Conservation (phyloP, 768 basidiomycete genomes). For the Boletellus ananiceps region DNA sequence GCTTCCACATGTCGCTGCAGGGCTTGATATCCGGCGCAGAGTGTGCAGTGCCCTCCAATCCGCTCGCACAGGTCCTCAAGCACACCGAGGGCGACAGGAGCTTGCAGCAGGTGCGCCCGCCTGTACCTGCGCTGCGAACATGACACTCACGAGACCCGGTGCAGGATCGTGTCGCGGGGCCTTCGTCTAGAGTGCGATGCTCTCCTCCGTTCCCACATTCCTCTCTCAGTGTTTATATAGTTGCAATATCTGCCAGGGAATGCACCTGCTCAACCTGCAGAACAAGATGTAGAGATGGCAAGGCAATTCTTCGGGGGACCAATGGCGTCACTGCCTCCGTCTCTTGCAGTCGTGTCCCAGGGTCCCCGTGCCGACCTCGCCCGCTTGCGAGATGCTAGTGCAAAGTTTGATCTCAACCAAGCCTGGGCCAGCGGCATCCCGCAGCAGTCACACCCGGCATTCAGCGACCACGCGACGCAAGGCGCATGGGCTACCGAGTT, state of each 20-base stretch:
- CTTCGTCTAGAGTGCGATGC: slow-evolving; percentile 60
- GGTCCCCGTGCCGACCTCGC: slow-evolving; percentile 31
- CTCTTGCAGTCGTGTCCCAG: slow-evolving; percentile 33
- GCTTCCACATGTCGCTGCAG: slow-evolving; percentile 61
- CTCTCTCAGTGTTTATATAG: slow-evolving; percentile 33
- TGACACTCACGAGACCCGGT: neutral
- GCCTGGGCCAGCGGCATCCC: slow-evolving; percentile 53
- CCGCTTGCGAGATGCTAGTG: slow-evolving; percentile 19
- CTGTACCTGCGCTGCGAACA: neutral
- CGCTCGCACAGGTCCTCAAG: slow-evolving; percentile 84
- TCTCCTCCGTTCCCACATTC: neutral
- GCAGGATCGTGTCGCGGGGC: slow-evolving; percentile 71
- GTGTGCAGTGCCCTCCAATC: slow-evolving; percentile 80
- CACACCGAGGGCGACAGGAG: slow-evolving; percentile 87
- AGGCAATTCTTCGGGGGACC: slow-evolving; percentile 72
- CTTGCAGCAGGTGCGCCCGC: slow-evolving; percentile 65
- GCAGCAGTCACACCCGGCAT: slow-evolving; percentile 36
- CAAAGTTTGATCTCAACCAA: slow-evolving; percentile 40
- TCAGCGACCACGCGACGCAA: slow-evolving; percentile 32
- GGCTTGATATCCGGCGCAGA: slow-evolving; percentile 84
- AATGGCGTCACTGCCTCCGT: slow-evolving; percentile 29
- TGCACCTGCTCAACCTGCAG: slow-evolving; percentile 43
- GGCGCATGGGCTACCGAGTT: slow-evolving; percentile 61
- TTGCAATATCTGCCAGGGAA: slow-evolving; percentile 71
- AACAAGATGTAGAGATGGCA: slow-evolving; percentile 69